A percentile compares a stretch with the other conserved stretches of the same genome.
phyloP scores from a whole-genome alignment of 768 basidiomycete genomes.

The Exidia glandulosa region DNA sequence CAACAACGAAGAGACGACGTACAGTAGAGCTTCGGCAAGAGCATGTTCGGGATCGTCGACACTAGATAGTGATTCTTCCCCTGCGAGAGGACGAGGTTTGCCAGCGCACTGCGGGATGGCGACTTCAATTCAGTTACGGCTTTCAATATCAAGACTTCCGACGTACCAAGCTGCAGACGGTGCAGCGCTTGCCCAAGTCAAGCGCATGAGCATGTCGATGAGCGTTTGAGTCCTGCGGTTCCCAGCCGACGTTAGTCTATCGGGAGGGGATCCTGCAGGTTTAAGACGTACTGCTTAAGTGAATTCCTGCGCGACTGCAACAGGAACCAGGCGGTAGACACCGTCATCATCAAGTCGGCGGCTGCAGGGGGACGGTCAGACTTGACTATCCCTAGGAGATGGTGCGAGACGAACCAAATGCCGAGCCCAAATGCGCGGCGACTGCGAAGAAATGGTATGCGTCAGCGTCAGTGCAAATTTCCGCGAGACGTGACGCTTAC shows the following conservation, averaged over 20 bases:
- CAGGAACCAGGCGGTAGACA: neutral
- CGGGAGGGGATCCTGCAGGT: neutral
- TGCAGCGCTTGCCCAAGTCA: neutral
- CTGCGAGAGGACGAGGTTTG: too few species aligned
- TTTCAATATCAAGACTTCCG: too few species aligned
- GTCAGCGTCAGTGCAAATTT: neutral
- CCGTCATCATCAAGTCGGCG: neutral
- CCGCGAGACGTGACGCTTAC: neutral
- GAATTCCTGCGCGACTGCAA: neutral
- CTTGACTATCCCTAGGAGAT: neutral
- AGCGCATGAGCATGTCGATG: neutral
- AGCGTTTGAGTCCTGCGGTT: neutral
- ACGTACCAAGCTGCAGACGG: too few species aligned
- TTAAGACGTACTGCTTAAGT: neutral
- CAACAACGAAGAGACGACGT: too few species aligned
- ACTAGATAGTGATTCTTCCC: too few species aligned
- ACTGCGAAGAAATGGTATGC: neutral
- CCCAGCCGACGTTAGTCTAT: neutral
- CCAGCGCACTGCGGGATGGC: too few species aligned
- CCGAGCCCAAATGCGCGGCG: neutral
- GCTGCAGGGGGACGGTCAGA: neutral
- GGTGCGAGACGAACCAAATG: neutral
- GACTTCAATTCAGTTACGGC: too few species aligned
- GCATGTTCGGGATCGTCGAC: too few species aligned
- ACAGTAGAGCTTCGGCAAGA: too few species aligned